Evolutionary conservation across 495 filamentous ascomycete species (phyloP), one percentile per base, ranked within the genome.

Genomic region (Aspergillus nanangensis): DNA sequence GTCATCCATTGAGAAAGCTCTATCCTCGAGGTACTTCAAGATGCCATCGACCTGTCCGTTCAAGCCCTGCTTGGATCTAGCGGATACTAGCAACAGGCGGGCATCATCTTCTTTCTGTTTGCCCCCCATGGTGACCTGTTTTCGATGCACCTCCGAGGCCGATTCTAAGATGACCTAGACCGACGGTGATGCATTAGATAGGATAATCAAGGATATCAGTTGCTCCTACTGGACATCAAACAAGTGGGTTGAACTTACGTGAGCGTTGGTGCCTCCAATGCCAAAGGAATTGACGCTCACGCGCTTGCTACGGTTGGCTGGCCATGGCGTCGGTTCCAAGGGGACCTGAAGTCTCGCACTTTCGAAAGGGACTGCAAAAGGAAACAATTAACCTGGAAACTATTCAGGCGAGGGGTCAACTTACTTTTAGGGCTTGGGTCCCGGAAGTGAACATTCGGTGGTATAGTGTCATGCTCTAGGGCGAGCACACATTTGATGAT

Each of bases 401-500:
- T 4, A 8, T n/a, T 22, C 8, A 8, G 2, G 1, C 9, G 4
- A 31, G 37, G 17, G 27, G 15, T 24, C 10, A 13, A 36, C 8
- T 15, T 49, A 56, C 53, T 52, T 38, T 45, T 44, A 1, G 53
- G 48, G 33, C 47, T 56, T 1, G 48, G 45, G 4, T 21, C 39
- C 2, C 13, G 17, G 38, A 56, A 52, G 14, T 56, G 25, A 21
- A 52, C 36, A 44, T 80, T 85, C 0, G 80, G 77, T 0, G 74
- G 72, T 9, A 81, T 66, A 0, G 55, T 44, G 9, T 45, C 47
- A 37, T 78, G 61, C 44, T 73, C 67, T 44, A 85, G 62, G 18
- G 73, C 65, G 20, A 76, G 51, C 1, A 73, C 62, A 1, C 70
- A 67, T 57, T 83, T 83, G 2, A 85, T 56, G 0, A 83, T 18